Base-by-base conservation (phyloP, 345 rosid species). In the Lepidium aucheri region DNA sequence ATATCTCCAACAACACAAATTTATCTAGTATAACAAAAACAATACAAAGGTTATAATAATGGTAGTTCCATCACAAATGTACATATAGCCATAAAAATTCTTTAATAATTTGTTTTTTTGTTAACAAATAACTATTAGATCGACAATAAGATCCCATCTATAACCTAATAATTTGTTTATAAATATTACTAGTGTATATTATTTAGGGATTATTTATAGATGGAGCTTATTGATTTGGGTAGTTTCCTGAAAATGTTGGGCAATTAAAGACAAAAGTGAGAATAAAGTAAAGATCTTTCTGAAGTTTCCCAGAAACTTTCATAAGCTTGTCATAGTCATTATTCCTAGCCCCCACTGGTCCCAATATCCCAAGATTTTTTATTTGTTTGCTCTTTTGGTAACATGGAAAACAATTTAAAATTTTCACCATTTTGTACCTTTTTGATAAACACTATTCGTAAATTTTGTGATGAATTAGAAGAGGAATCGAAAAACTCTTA, bases 301-400 rank as follows among this genome's bases (percentile, higher is more conserved):
- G 67, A 53, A 60, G 10, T 52, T 69, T 60, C 74, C 61, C 22
- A 14, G 67, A 69, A 69, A 60, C 9, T 69, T 69, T 69, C 67
- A 58, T 55, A 34, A 39, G 51, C 34, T 15, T 18, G 24, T 36
- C 59, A 20, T 24, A 43, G 32, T 28, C 11, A 20, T 5, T 45
- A 24, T 47, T 26, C 33, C 40, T 26, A 10, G 71, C 28, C 28
- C 40, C 11, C 63, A 45, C 71, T 14, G 34, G 53, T 20, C 16
- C 16, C 28, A 44, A 22, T 9, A n/a, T 12, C 71, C 44, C 55
- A 35, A 11, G 8, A 6, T 28, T 7, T 28, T 16, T 18, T 13
- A 44, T 20, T 43, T 39, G 49, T 46, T 68, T 58, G 51, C 35
- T 58, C 73, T 68, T 57, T 38, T 12, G 18, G 34, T 67, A 34